These are phyloP conservation scores for Metarhizium robertsii DNA, from an alignment of 2,329 filamentous ascomycete species.

Conservation along the genomic window DNA sequence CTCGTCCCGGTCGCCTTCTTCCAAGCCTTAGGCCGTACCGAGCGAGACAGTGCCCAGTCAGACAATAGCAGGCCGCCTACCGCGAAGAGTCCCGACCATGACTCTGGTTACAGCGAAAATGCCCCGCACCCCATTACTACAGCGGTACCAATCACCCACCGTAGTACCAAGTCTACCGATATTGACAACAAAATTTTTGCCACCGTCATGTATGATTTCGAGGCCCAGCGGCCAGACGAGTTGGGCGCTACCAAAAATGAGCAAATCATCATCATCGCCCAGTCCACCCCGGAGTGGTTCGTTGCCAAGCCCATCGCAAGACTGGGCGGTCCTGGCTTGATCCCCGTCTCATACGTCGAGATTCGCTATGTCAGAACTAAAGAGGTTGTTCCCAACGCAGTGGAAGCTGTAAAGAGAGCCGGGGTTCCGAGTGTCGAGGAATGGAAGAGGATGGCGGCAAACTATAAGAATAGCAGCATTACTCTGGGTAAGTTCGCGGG, in stretches of 20 bases:
- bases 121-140: constrained; percentile 18
- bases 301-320: constrained; percentile 98
- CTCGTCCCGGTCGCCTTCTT: constrained; percentile 93
- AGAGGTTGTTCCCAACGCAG: constrained; percentile 68
- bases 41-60: constrained; percentile 75
- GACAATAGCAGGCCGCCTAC: constrained; percentile 40
- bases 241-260: constrained; percentile 91
- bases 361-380: constrained; percentile 90
- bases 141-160: constrained; percentile 20
- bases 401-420: constrained; percentile 77
- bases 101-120: constrained; percentile 65
- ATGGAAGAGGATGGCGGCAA: constrained; percentile 99
- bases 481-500: constrained; percentile 77
- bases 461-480: constrained; percentile 99
- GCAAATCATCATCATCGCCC: constrained; percentile 95
- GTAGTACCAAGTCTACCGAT: constrained; percentile 42
- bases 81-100: constrained; percentile 63
- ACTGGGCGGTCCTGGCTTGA: constrained; percentile 88
- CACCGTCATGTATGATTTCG: constrained; percentile 94
- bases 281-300: constrained; percentile 98
- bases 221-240: constrained; percentile 91
- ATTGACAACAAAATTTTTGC: constrained; percentile 88
- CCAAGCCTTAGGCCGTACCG: constrained; percentile 82
- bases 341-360: constrained; percentile 94
- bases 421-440: constrained; percentile 94